Conservation (phyloP, 2,329 filamentous ascomycete genomes). For the Colletotrichum higginsianum region DNA sequence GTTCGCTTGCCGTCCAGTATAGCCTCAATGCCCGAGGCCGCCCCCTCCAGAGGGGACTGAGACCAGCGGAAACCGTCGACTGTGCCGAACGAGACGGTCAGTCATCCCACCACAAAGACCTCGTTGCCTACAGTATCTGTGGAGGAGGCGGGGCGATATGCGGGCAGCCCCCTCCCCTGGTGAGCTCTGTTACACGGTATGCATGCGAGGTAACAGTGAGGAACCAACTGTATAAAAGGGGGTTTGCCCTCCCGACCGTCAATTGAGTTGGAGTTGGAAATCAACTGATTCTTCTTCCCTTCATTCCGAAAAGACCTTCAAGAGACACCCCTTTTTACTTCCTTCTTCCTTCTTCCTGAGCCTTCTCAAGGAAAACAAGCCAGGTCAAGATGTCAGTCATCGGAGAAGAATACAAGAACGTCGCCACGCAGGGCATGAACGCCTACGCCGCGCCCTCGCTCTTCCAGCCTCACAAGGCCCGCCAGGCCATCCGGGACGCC, state of each 20-base stretch:
- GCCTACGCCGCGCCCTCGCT: constrained; percentile 61
- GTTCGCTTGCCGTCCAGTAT: not conserved
- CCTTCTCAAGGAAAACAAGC: not conserved
- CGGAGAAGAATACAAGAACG: constrained; percentile 40
- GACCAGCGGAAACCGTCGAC: not conserved
- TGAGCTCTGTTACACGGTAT: not conserved
- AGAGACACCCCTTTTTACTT: not conserved
- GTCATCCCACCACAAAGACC: not conserved
- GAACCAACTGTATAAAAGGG: constrained; percentile 16
- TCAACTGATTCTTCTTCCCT: not conserved
- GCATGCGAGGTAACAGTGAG: constrained; percentile 25
- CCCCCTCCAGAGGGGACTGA: not conserved
- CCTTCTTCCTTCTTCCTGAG: too few species aligned
- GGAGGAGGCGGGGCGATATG: constrained; percentile 1
- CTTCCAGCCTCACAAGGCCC: constrained; percentile 61
- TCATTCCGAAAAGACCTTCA: not conserved
- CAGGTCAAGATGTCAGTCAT: constrained; percentile 29
- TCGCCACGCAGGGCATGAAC: constrained; percentile 50
- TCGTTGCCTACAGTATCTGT: not conserved
- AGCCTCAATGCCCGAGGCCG: not conserved
- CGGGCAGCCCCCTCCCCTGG: not conserved
- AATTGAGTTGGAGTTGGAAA: not conserved
- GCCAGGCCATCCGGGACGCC: constrained; percentile 62
- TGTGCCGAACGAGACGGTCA: not conserved
- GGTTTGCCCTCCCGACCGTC: not conserved